phyloP scores from a whole-genome alignment of 441 rosid species.

The Metrosideros polymorpha region DNA sequence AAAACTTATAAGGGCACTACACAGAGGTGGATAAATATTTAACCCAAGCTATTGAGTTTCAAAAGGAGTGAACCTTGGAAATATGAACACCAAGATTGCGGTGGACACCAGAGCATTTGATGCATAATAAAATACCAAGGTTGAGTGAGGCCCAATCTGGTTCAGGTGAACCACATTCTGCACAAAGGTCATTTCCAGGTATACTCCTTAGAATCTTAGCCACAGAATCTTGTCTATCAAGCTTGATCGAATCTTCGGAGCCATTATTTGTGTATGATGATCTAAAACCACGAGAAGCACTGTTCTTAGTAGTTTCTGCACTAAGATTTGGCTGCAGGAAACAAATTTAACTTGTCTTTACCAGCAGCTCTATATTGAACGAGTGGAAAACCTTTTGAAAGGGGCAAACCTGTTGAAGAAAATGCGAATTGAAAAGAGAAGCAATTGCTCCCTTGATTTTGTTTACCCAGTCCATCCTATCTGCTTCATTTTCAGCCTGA shows the following conservation, averaged over 20 bases:
- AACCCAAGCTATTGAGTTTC: background rate
- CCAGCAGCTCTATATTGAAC: constrained; percentile 5
- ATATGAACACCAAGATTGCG: constrained; percentile 95
- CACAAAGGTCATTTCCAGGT: constrained; percentile 85
- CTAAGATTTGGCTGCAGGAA: constrained; percentile 37
- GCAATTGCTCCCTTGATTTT: constrained; percentile 70
- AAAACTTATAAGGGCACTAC: background rate
- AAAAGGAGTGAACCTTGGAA: constrained; percentile 51
- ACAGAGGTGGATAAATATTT: background rate
- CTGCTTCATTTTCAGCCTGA: constrained; percentile 92
- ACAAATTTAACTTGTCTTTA: constrained; percentile 12
- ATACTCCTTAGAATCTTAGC: constrained; percentile 46
- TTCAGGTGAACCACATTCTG: constrained; percentile 71
- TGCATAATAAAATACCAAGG: constrained; percentile 82
- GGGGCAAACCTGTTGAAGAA: constrained; percentile 58
- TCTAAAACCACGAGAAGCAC: constrained; percentile 19
- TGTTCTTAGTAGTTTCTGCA: constrained; percentile 17
- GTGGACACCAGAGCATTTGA: constrained; percentile 92
- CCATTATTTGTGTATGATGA: constrained; percentile 15
- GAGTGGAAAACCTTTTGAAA: background rate
- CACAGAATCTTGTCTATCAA: constrained; percentile 32
- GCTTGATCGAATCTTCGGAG: constrained; percentile 17
- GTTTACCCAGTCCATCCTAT: constrained; percentile 85
- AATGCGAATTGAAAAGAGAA: constrained; percentile 66
- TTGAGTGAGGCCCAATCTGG: constrained; percentile 98